Percentiles rank a stretch among this genome's conserved stretches.
These are phyloP conservation scores for Geranomyces variabilis DNA, from an alignment of 192 early-diverging fungal species.

Conservation along the genomic window DNA sequence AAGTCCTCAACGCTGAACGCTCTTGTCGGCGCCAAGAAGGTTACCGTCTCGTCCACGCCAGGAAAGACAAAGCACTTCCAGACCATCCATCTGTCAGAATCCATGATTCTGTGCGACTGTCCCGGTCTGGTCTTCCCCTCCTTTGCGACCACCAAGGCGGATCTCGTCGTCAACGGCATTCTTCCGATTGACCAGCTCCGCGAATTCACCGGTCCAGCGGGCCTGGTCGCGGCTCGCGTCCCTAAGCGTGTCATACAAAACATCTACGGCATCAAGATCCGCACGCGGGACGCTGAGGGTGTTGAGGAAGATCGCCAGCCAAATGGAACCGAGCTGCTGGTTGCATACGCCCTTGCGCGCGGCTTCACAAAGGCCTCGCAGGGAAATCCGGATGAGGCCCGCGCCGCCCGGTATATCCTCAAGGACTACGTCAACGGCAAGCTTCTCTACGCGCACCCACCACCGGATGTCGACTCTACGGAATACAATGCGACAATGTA, in stretches of 20 bases:
- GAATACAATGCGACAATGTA: conserved; percentile 89
- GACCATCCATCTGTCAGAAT: conserved; percentile 88
- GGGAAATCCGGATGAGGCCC: conserved; percentile 97
- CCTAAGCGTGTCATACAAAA: conserved; percentile 87
- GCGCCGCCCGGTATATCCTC: conserved; percentile 93
- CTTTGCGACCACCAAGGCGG: conserved; percentile 97
- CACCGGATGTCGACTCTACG: conserved; percentile 60
- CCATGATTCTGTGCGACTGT: conserved; percentile 94
- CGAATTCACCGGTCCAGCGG: conserved; percentile 88
- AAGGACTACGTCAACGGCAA: conserved; percentile 98
- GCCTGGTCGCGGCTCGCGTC: conserved; percentile 78
- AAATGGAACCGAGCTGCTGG: conserved; percentile 87
- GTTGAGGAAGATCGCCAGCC: conserved; percentile 49
- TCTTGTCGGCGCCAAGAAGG: conserved; percentile 88
- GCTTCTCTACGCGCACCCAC: conserved; percentile 85
- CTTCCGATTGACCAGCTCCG: conserved; percentile 98
- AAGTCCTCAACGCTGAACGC: conserved; percentile 99
- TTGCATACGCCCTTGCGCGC: conserved; percentile 87
- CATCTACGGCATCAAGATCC: conserved; percentile 91
- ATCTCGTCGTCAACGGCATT: conserved; percentile 98
- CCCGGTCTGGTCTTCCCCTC: conserved; percentile 99
- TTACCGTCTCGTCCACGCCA: conserved; percentile 94
- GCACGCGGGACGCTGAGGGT: conserved; percentile 69
- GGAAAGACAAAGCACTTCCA: conserved; percentile 99
- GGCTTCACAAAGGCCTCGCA: conserved; percentile 89